A percentile compares a stretch with the other conserved stretches of the same genome.
phyloP scores from a whole-genome alignment of 2,329 filamentous ascomycete genomes.

The Cryphonectria radicalis region DNA sequence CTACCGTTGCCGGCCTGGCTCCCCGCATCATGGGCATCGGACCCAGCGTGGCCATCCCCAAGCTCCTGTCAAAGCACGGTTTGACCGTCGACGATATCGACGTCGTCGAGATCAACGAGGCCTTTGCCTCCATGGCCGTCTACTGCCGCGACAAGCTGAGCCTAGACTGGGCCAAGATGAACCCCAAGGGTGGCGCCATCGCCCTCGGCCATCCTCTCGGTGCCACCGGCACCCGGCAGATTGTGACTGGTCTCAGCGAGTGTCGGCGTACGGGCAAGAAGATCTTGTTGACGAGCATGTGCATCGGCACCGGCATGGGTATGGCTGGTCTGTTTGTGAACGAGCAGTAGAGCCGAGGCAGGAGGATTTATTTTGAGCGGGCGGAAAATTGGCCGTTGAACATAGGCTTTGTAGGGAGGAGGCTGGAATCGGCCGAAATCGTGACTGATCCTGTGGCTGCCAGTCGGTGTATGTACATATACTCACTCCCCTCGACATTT shows the following conservation, averaged over 20 bases:
- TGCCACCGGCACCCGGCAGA: slow-evolving; percentile 76
- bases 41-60: slow-evolving; percentile 73
- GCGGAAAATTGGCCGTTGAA: neutral
- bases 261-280: slow-evolving; percentile 84
- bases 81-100: slow-evolving; percentile 83
- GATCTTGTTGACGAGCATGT: slow-evolving; percentile 92
- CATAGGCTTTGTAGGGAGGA: neutral
- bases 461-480: neutral
- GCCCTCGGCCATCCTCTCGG: slow-evolving; percentile 84
- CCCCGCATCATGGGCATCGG: slow-evolving; percentile 98
- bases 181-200: slow-evolving; percentile 80
- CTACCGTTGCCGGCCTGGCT: slow-evolving; percentile 86
- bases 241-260: slow-evolving; percentile 89
- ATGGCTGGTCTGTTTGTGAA: slow-evolving; percentile 30
- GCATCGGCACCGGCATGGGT: slow-evolving; percentile 67
- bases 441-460: neutral
- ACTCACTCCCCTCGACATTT: neutral
- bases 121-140: slow-evolving; percentile 96
- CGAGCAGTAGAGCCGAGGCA: slow-evolving; percentile 35
- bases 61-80: slow-evolving; percentile 81
- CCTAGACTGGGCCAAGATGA: slow-evolving; percentile 77
- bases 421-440: neutral
- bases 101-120: slow-evolving; percentile 94
- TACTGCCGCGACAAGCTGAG: slow-evolving; percentile 81
- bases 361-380: neutral